phyloP scores from a whole-genome alignment of 2,329 filamentous ascomycete genomes.

The Helicocarpus griseus region DNA sequence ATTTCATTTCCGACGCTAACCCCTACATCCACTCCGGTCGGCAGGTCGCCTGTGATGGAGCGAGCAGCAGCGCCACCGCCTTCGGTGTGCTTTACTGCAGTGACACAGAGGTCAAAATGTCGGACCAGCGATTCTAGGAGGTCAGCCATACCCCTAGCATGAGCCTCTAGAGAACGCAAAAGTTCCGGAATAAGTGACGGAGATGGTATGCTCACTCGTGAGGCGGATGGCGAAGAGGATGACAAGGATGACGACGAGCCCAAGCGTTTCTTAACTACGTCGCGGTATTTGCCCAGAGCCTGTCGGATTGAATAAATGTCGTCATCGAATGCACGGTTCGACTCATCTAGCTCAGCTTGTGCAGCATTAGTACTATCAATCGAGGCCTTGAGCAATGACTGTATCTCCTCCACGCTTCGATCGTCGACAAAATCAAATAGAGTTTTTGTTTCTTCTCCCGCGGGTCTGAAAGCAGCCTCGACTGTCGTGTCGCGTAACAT shows the following conservation, averaged over 20 bases:
- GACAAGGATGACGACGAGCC: conserved; percentile 16
- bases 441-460: conserved; percentile 41
- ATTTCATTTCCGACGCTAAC: conserved; percentile 22
- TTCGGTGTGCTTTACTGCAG: conserved; percentile 82
- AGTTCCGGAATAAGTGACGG: conserved; percentile 41
- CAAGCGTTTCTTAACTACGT: conserved; percentile 21
- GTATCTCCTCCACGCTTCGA: conserved; percentile 48
- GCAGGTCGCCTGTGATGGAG: conserved; percentile 55
- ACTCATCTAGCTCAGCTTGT: conserved; percentile 47
- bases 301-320: conserved; percentile 59
- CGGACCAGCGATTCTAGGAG: conserved; percentile 69
- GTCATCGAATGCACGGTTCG: conserved; percentile 59
- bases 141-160: conserved; percentile 74
- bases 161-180: conserved; percentile 55
- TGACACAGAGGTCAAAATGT: conserved; percentile 90
- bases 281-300: conserved; percentile 38
- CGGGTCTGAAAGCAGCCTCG: conserved; percentile 45
- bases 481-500: conserved; percentile 49
- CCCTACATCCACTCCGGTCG: conserved; percentile 37
- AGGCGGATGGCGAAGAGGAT: conserved; percentile 26
- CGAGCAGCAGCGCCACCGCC: conserved; percentile 60
- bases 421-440: conserved; percentile 60
- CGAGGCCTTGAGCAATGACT: conserved; percentile 46
- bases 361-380: conserved; percentile 53
- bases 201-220: conserved; percentile 22